Conservation (phyloP, 345 rosid genomes). For the Corchorus olitorius region DNA sequence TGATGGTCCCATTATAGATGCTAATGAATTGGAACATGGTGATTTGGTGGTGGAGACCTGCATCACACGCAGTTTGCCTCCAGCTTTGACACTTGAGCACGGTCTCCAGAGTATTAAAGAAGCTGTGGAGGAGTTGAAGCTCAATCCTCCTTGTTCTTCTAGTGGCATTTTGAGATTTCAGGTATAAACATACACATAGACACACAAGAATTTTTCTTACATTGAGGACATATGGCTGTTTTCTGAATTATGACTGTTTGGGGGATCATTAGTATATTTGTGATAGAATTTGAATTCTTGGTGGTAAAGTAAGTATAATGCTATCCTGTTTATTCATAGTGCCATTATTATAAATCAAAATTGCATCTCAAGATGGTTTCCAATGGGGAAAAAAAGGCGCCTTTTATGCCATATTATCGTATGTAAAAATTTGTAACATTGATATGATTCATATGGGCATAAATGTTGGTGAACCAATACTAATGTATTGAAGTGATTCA, state of each 20-base stretch:
- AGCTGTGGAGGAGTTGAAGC: slow-evolving; percentile 61
- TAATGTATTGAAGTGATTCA: neutral
- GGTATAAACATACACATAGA: slow-evolving; percentile 36
- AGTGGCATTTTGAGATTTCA: slow-evolving; percentile 70
- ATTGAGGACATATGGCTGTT: neutral
- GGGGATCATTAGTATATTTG: neutral
- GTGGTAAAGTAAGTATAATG: neutral
- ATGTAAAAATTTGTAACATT: neutral
- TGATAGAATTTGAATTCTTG: neutral
- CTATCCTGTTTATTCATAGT: neutral
- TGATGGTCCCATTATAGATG: slow-evolving; percentile 54
- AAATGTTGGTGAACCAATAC: neutral
- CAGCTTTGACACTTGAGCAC: slow-evolving; percentile 74
- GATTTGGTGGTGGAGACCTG: slow-evolving; percentile 63
- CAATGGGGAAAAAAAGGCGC: neutral
- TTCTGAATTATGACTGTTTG: neutral
- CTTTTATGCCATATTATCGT: slow-evolving; percentile 3
- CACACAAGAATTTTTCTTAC: neutral
- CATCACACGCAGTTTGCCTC: slow-evolving; percentile 67
- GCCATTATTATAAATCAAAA: neutral
- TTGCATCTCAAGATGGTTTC: neutral
- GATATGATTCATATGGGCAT: neutral
- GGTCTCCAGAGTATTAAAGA: slow-evolving; percentile 61
- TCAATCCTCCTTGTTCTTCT: slow-evolving; percentile 58
- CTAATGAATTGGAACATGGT: slow-evolving; percentile 40